These are phyloP conservation scores for Ochetophila trinervis DNA, from an alignment of 306 rosid species.

Conservation along the genomic window DNA sequence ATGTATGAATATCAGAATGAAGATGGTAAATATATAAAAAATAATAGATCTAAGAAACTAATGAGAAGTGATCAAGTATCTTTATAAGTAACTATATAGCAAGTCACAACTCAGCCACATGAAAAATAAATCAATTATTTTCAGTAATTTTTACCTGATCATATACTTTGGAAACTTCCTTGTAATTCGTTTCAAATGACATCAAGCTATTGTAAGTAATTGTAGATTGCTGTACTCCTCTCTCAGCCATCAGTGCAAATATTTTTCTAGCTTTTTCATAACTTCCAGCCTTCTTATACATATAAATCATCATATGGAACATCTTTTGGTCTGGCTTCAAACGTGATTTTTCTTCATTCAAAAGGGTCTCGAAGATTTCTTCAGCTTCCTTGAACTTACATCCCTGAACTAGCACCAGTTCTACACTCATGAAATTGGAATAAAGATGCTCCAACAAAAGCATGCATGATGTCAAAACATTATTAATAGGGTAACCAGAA, in stretches of 20 bases:
- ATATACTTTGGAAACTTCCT: constrained; percentile 85
- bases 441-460: constrained; percentile 24
- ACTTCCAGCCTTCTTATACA: constrained; percentile 82
- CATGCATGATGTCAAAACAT: background rate
- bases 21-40: background rate
- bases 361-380: constrained; percentile 65
- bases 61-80: constrained; percentile 5
- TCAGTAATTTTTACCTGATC: constrained; percentile 64
- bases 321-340: constrained; percentile 87
- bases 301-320: constrained; percentile 95
- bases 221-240: constrained; percentile 68
- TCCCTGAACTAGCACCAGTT: constrained; percentile 48
- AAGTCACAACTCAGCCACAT: constrained; percentile 3
- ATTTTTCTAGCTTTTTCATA: constrained; percentile 81
- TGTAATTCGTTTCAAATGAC: constrained; percentile 85
- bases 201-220: constrained; percentile 88
- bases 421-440: constrained; percentile 17
- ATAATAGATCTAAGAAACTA: background rate
- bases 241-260: constrained; percentile 71
- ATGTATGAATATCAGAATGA: too few relatives aligned
- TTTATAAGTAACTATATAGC: background rate
- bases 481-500: background rate
- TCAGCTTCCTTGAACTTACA: constrained; percentile 81
- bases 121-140: constrained; percentile 14
- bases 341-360: constrained; percentile 58